Percentiles rank a stretch among this genome's conserved stretches.
Conservation (phyloP, 768 basidiomycete genomes). For the Gautieria morchelliformis region DNA sequence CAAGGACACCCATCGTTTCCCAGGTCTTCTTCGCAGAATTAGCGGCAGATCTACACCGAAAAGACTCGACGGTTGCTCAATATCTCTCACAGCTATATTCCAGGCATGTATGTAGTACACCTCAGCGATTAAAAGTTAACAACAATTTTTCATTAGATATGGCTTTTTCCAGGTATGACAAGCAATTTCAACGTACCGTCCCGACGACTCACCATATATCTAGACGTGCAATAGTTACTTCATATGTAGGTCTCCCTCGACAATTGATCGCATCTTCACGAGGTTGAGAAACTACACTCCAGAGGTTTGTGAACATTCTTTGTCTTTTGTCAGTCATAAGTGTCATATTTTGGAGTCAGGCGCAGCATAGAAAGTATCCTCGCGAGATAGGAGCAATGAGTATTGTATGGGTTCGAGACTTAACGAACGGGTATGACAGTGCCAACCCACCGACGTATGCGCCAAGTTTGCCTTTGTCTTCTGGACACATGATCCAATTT, state of each 20-base stretch:
- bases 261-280: constrained; percentile 59
- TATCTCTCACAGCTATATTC: constrained; percentile 58
- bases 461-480: constrained; percentile 59
- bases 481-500: constrained; percentile 83
- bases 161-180: constrained; percentile 61
- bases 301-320: constrained; percentile 15
- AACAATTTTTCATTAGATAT: constrained; percentile 31
- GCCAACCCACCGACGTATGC: constrained; percentile 55
- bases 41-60: constrained; percentile 37
- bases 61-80: constrained; percentile 43
- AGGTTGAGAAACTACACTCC: constrained; percentile 52
- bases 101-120: constrained; percentile 30
- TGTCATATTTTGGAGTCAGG: background rate
- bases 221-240: constrained; percentile 82
- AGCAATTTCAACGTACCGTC: background rate
- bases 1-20: background rate
- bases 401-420: constrained; percentile 58
- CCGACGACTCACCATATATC: background rate
- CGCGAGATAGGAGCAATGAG: constrained; percentile 46
- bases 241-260: constrained; percentile 56
- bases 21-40: constrained; percentile 65
- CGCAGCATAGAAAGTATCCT: constrained; percentile 41
- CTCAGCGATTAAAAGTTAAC: background rate
- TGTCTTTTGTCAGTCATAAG: background rate
- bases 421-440: constrained; percentile 73